A percentile compares a stretch with the other conserved stretches of the same genome.
Evolutionary conservation across 495 filamentous ascomycete species (phyloP).

Genomic region (Penicillium dipodomyicola): DNA sequence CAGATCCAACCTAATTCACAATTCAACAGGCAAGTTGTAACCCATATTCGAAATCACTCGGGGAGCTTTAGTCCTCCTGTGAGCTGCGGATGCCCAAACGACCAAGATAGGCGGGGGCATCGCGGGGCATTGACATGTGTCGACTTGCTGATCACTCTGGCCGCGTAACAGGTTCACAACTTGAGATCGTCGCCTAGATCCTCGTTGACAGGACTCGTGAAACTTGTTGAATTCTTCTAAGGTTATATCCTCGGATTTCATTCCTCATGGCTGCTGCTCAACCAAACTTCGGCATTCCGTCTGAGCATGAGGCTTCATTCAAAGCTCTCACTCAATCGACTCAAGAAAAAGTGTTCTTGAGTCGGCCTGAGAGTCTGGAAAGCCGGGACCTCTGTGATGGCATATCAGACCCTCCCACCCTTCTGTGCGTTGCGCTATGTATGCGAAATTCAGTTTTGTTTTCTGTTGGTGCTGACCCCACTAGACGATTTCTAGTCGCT

Average conservation of each 20-base stretch:
- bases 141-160: background rate
- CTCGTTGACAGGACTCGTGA: background rate
- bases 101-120: background rate
- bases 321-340: constrained; percentile 22
- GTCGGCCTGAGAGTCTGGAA: constrained; percentile 18
- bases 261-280: background rate
- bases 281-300: background rate
- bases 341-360: constrained; percentile 24
- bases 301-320: constrained; percentile 3
- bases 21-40: background rate
- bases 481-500: constrained; percentile 34
- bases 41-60: too few relatives aligned
- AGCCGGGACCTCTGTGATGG: constrained; percentile 18
- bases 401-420: constrained; percentile 29
- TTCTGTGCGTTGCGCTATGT: constrained; percentile 27
- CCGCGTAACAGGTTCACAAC: background rate
- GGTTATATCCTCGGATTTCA: background rate
- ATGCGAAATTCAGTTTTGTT: background rate
- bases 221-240: background rate
- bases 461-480: background rate
- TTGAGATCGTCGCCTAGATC: background rate
- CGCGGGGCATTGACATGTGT: background rate
- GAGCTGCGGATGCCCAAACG: background rate
- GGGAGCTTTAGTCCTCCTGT: background rate
- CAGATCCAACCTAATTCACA: background rate